Evolutionary conservation across 352 stramenopile species (phyloP).

Genomic region (Phytophthora meadii): DNA sequence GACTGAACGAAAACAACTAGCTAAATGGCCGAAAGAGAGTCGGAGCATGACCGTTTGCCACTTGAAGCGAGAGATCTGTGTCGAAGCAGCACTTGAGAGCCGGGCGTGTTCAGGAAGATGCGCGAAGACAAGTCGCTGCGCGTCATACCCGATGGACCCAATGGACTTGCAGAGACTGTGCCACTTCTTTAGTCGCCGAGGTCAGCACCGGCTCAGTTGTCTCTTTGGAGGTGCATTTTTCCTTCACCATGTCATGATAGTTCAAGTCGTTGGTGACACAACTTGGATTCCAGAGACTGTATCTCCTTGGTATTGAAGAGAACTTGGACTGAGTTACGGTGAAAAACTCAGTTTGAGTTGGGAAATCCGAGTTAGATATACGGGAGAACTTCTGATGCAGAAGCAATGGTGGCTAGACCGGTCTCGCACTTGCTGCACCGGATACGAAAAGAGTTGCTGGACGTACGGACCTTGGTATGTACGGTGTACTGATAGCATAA

Average conservation of each 20-base stretch:
- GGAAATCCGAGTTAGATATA: background rate
- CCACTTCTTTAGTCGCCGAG: slow-evolving; percentile 12
- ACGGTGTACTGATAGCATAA: no score
- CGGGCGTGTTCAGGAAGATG: slow-evolving; percentile 19
- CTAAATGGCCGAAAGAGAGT: slow-evolving; percentile 26
- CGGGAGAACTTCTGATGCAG: no score
- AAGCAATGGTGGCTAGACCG: no score
- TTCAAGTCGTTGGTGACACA: no score
- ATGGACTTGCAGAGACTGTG: slow-evolving; percentile 18
- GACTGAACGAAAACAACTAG: slow-evolving; percentile 13
- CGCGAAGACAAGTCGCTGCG: slow-evolving; percentile 19
- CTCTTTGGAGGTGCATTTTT: background rate
- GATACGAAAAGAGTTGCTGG: no score
- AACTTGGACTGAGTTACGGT: background rate
- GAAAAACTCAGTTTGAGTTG: background rate
- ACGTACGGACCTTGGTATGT: no score
- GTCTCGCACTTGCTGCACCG: no score
- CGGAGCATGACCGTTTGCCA: slow-evolving; percentile 6
- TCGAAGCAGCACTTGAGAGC: slow-evolving; percentile 7
- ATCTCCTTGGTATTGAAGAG: slow-evolving; percentile 2
- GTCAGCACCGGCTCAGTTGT: slow-evolving; percentile 11
- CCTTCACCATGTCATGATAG: background rate
- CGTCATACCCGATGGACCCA: slow-evolving; percentile 13
- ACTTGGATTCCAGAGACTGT: slow-evolving; percentile 5
- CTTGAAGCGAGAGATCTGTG: slow-evolving; percentile 1